phyloP scores from a whole-genome alignment of 306 rosid species.

The Cicer judaicum region DNA sequence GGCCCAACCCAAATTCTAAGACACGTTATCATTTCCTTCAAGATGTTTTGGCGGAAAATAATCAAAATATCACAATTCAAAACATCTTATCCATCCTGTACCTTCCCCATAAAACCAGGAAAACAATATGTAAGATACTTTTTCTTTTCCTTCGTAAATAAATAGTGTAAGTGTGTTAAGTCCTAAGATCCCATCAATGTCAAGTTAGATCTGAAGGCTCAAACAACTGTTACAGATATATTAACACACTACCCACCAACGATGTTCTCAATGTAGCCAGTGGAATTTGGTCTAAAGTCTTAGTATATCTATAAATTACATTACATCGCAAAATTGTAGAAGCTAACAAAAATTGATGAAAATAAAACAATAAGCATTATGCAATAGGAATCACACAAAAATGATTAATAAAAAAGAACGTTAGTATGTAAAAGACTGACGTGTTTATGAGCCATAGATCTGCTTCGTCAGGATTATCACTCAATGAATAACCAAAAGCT shows the following conservation, averaged over 20 bases:
- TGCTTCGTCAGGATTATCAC: slow-evolving; percentile 82
- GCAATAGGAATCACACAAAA: not conserved
- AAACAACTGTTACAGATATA: too few species aligned
- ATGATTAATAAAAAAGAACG: not conserved
- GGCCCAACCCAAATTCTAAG: too few species aligned
- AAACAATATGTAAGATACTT: not conserved
- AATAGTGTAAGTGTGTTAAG: too few species aligned
- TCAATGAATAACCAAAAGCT: slow-evolving; percentile 84
- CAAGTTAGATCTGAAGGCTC: too few species aligned
- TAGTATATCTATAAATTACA: not conserved
- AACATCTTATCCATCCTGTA: not conserved
- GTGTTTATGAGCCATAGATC: slow-evolving; percentile 98
- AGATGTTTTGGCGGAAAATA: not conserved
- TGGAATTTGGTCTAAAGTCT: too few species aligned
- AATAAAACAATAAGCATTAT: not conserved
- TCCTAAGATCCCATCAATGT: too few species aligned
- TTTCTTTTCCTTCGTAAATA: too few species aligned
- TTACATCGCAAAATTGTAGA: not conserved
- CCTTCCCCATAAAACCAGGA: not conserved
- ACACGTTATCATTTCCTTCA: not conserved
- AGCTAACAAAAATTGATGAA: not conserved
- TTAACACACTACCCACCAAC: too few species aligned
- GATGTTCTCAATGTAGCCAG: too few species aligned
- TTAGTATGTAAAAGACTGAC: slow-evolving; percentile 50
- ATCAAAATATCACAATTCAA: not conserved